Conservation (phyloP, 2,329 filamentous ascomycete genomes). For the Parasarocladium wereldwijsianum region DNA sequence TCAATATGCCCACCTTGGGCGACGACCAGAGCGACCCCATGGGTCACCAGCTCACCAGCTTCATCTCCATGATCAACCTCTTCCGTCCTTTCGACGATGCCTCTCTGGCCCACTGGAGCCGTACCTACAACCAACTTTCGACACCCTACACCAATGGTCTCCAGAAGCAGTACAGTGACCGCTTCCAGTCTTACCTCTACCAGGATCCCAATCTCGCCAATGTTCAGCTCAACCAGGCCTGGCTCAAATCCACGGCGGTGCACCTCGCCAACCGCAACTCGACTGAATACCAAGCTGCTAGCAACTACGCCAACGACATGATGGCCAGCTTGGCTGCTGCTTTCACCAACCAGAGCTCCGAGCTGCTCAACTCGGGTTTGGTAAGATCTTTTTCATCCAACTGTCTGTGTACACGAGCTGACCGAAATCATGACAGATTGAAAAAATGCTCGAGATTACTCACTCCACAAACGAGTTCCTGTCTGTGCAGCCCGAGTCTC, state of each 20-base stretch:
- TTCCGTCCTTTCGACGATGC: slow-evolving; percentile 53
- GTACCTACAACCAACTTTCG: slow-evolving; percentile 42
- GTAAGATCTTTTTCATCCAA: slow-evolving; percentile 27
- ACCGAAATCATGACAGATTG: slow-evolving; percentile 42
- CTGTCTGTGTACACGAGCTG: not conserved
- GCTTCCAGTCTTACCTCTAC: slow-evolving; percentile 35
- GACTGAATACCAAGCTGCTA: too few species aligned
- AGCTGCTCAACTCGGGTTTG: slow-evolving; percentile 59
- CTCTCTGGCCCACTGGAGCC: slow-evolving; percentile 53
- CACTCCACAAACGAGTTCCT: slow-evolving; percentile 62
- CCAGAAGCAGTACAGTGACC: slow-evolving; percentile 47
- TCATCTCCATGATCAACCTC: slow-evolving; percentile 45
- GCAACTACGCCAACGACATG: slow-evolving; percentile 45
- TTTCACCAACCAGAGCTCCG: slow-evolving; percentile 58
- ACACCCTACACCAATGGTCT: slow-evolving; percentile 40
- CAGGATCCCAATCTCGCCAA: slow-evolving; percentile 40
- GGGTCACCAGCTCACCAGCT: slow-evolving; percentile 36
- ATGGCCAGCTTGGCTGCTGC: slow-evolving; percentile 51
- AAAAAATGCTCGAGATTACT: slow-evolving; percentile 67
- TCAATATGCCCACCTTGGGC: slow-evolving; percentile 46
- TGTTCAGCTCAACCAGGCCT: slow-evolving; percentile 44
- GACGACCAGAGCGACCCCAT: slow-evolving; percentile 45
- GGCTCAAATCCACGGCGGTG: slow-evolving; percentile 51
- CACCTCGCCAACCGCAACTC: slow-evolving; percentile 39
- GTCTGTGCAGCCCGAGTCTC: slow-evolving; percentile 43